Percentiles rank a stretch among this genome's conserved stretches.
Conservation (phyloP, 2,329 filamentous ascomycete genomes). For the Aureobasidium pullulans region DNA sequence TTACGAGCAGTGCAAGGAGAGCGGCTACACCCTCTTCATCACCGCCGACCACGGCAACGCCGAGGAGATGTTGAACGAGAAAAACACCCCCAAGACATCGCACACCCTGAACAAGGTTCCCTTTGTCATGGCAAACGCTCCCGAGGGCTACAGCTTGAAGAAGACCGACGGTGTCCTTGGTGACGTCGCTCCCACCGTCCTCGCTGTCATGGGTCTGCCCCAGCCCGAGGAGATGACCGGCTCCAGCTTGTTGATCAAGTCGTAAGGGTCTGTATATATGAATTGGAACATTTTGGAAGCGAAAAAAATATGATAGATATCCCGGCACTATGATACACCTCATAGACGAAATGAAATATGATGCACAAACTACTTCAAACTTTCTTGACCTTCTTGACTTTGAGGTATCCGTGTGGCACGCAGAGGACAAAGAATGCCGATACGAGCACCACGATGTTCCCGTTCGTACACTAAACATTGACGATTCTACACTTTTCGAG, state of each 20-base stretch:
- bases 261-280: constrained; percentile 27
- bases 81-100: constrained; percentile 94
- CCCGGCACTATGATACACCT: not conserved
- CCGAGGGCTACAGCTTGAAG: constrained; percentile 78
- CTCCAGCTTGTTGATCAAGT: constrained; percentile 72
- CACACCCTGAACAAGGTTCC: constrained; percentile 98
- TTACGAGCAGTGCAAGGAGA: constrained; percentile 87
- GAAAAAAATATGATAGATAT: not conserved
- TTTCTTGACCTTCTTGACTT: too few relatives aligned
- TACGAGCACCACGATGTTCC: too few relatives aligned
- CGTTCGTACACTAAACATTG: too few relatives aligned
- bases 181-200: constrained; percentile 90
- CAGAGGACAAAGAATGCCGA: too few relatives aligned
- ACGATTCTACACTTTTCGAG: too few relatives aligned
- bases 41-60: constrained; percentile 95
- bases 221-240: constrained; percentile 92
- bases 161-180: constrained; percentile 84
- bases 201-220: constrained; percentile 83
- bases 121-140: constrained; percentile 96
- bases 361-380: not conserved
- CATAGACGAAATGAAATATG: constrained; percentile 11
- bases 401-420: too few relatives aligned
- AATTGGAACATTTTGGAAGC: not conserved
- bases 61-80: constrained; percentile 96
- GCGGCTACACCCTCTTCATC: constrained; percentile 89